phyloP scores from a whole-genome alignment of 1,284 basidiomycete genomes.

The Cutaneotrichosporon arboriforme region DNA sequence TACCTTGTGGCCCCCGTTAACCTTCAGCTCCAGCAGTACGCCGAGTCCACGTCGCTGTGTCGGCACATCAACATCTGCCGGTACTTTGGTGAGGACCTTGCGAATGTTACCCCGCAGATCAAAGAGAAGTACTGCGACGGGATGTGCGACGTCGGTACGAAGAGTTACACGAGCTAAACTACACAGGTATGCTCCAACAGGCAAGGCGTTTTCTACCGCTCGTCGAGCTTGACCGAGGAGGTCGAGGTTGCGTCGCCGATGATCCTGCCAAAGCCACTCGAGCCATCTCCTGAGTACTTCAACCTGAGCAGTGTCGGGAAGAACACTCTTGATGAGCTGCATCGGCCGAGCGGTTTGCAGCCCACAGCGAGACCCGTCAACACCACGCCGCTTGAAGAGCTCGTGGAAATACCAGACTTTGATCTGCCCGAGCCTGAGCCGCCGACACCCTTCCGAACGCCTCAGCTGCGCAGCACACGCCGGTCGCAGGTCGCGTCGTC shows the following conservation, averaged over 20 bases:
- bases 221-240: conserved; percentile 26
- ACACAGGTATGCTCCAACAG: conserved; percentile 35
- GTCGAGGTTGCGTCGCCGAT: conserved; percentile 25
- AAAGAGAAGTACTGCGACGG: conserved; percentile 60
- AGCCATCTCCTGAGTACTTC: conserved; percentile 5
- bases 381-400: neutral
- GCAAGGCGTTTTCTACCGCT: conserved; percentile 18
- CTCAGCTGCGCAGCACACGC: too few species aligned
- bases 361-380: too few species aligned
- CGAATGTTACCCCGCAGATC: conserved; percentile 52
- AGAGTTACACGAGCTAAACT: neutral
- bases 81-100: conserved; percentile 73
- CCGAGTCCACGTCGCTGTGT: conserved; percentile 61
- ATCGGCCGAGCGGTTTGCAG: neutral
- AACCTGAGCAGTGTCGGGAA: neutral
- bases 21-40: conserved; percentile 51
- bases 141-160: conserved; percentile 71
- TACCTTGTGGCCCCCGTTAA: neutral
- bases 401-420: neutral
- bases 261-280: conserved; percentile 7
- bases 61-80: conserved; percentile 72
- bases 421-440: too few species aligned
- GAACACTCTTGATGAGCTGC: neutral
- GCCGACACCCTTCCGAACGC: too few species aligned
- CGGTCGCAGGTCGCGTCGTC: too few species aligned